Conservation (phyloP, 495 filamentous ascomycete species). For the Aspergillus hancockii region DNA sequence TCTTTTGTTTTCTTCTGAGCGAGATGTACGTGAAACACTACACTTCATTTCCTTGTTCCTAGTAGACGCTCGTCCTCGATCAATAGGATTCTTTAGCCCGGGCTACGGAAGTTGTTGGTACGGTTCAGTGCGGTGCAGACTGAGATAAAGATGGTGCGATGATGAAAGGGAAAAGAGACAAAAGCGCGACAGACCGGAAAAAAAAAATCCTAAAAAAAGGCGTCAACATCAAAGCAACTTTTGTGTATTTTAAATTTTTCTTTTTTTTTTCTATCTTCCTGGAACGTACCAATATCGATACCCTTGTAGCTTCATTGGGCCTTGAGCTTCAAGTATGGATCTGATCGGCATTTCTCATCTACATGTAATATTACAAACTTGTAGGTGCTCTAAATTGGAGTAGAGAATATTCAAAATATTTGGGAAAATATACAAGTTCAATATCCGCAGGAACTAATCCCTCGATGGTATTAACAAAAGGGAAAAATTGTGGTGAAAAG, state of each 20-base stretch:
- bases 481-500: not conserved
- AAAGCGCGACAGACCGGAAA: constrained; percentile 13
- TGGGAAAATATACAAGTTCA: not conserved
- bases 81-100: constrained; percentile 2
- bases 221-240: constrained; percentile 13
- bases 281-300: constrained; percentile 45
- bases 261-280: constrained; percentile 16
- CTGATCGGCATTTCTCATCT: not conserved
- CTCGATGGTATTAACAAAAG: not conserved
- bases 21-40: constrained; percentile 14
- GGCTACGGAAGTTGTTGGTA: constrained; percentile 5
- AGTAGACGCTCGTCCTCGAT: constrained; percentile 6
- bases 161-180: not conserved
- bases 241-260: constrained; percentile 21
- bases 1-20: constrained; percentile 17
- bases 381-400: not conserved
- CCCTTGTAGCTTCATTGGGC: constrained; percentile 37
- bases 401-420: not conserved
- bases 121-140: constrained; percentile 8
- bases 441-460: not conserved
- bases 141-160: constrained; percentile 6
- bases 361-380: not conserved
- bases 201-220: constrained; percentile 24
- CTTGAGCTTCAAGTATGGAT: constrained; percentile 3
- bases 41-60: constrained; percentile 10